Evolutionary conservation across 257 asterid species (phyloP), one percentile per base, ranked within the genome.

Genomic region (Avicennia marina): DNA sequence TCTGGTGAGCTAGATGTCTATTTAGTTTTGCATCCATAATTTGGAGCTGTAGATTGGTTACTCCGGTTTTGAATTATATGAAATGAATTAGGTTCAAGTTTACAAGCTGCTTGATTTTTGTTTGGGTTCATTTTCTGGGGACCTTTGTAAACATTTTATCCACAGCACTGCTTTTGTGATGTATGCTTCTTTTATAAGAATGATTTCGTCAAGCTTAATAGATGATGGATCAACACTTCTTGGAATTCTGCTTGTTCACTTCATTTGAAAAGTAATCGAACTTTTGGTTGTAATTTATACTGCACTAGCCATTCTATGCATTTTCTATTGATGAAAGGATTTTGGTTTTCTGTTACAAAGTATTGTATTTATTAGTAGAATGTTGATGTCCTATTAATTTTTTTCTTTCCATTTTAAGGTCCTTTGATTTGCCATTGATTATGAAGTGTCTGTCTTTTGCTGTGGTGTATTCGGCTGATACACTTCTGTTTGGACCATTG

Each of bases 1-100:
- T 52, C 48, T 58, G 78, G 84, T 78, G 39, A 62, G 50, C 63
- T 38, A 53, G 41, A 24, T 55, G 11, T 62, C 6, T 10, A 18
- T 45, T 10, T 48, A 34, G 42, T 55, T 45, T 56, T 22, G 33
- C 46, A 26, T 29, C 34, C 46, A 1, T 32, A 7, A 16, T 8
- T 10, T 49, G 43, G 58, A 44, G 25, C 17, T 62, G 42, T 57
- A 26, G 19, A 44, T 64, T 55, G 59, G 25, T 51, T 16, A 29
- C 34, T 29, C 34, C 34, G 6, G 12, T 56, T 40, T 2, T 17
- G 56, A n/a, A n/a, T n/a, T n/a, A 17, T 29, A 29, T 29, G 7
- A 29, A 29, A 8, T 29, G 34, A 29, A 19, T 26, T 51, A 16
- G 18, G 50, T 64, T 46, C 13, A 38, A 22, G 25, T 36, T 11